These are phyloP conservation scores for Centella asiatica DNA, from an alignment of 129 eudicot genomes.

Conservation along the genomic window DNA sequence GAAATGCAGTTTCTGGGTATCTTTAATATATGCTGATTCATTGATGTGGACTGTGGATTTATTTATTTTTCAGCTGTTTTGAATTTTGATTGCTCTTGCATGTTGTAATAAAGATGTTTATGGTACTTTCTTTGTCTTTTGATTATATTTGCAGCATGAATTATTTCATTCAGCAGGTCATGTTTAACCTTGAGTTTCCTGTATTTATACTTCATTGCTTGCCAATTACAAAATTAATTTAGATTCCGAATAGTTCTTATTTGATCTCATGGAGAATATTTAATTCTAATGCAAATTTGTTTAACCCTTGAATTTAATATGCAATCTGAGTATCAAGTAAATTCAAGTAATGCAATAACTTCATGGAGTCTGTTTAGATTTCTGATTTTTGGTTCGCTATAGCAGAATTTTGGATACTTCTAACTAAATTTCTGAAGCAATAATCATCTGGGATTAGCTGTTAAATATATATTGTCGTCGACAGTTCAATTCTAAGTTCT, in stretches of 20 bases:
- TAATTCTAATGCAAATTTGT: no score
- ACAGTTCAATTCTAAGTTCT: no score
- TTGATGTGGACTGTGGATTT: not conserved
- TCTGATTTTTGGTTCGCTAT: not conserved
- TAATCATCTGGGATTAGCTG: no score
- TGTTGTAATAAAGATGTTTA: not conserved
- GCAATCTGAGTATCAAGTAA: not conserved
- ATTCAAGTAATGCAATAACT: not conserved
- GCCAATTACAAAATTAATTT: not conserved
- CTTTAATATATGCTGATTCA: not conserved
- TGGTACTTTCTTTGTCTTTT: not conserved
- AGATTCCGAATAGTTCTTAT: not conserved
- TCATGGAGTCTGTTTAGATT: not conserved
- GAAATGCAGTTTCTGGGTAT: not conserved
- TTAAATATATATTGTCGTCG: no score
- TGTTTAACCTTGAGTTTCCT: not conserved
- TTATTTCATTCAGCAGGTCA: not conserved
- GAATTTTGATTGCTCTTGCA: not conserved
- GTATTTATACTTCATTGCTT: not conserved
- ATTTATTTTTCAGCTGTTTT: not conserved
- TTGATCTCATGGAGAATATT: no score
- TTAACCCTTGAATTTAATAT: no score
- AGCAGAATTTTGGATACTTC: not conserved
- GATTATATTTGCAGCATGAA: not conserved
- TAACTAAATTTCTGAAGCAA: not conserved